Conservation (phyloP, 2,329 filamentous ascomycete species). For the Penicillium sp. region DNA sequence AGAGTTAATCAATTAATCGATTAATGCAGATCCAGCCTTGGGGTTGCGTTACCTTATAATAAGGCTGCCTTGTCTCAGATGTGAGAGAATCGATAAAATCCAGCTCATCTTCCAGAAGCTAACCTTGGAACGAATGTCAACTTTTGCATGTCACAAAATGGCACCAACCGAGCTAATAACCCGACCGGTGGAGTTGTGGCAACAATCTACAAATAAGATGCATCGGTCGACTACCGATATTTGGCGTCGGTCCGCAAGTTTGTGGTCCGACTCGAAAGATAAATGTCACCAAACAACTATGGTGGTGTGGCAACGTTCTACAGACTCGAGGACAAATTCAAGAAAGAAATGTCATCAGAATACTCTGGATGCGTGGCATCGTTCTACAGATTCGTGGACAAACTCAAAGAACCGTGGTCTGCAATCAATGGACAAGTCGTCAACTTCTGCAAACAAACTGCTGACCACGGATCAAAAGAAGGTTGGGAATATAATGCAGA, state of each 20-base stretch:
- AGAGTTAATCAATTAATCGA: too few relatives aligned
- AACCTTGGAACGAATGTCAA: not conserved
- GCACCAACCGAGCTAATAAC: constrained; percentile 1
- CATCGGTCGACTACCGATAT: constrained; percentile 16
- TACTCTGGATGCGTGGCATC: constrained; percentile 4
- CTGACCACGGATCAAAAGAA: not conserved
- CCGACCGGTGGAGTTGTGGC: constrained; percentile 2
- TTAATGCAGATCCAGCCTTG: not conserved
- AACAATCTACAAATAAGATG: constrained; percentile 9
- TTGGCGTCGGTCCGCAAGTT: constrained; percentile 7
- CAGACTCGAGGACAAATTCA: constrained; percentile 1
- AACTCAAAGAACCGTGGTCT: constrained; percentile 7
- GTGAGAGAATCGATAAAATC: not conserved
- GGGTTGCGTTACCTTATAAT: not conserved
- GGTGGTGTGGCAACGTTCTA: constrained; percentile 4
- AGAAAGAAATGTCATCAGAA: constrained; percentile 10
- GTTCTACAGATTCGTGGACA: constrained; percentile 1
- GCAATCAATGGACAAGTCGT: constrained; percentile 9
- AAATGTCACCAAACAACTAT: constrained; percentile 8
- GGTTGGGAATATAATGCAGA: not conserved
- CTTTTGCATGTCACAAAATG: constrained; percentile 3
- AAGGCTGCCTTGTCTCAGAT: not conserved
- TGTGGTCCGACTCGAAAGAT: constrained; percentile 11
- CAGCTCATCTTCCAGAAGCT: not conserved
- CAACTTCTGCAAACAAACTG: constrained; percentile 3